Evolutionary conservation across 2,329 filamentous ascomycete genomes (phyloP).

Genomic region (Elsinoe arachidis): DNA sequence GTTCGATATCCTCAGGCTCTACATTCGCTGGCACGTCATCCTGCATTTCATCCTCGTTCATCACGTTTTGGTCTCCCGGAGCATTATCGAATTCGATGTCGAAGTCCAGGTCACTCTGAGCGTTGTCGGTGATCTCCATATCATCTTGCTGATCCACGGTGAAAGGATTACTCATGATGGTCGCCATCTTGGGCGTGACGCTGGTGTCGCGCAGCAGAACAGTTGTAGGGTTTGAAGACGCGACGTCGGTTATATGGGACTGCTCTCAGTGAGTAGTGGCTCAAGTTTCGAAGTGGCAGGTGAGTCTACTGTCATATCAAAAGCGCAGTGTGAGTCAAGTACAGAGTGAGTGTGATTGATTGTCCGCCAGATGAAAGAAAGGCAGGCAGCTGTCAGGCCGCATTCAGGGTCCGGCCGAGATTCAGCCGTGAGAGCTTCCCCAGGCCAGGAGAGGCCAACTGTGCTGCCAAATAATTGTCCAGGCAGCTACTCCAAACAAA

Average conservation of each 20-base stretch:
- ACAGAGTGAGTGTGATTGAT: background rate
- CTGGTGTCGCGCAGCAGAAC: background rate
- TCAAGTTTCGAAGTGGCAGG: background rate
- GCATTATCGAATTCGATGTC: slow-evolving; percentile 53
- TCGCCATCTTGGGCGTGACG: slow-evolving; percentile 14
- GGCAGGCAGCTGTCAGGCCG: slow-evolving; percentile 3
- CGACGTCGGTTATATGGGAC: background rate
- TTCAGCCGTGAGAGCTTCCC: background rate
- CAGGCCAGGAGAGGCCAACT: slow-evolving; percentile 10
- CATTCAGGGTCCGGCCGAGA: background rate
- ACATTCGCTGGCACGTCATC: slow-evolving; percentile 36
- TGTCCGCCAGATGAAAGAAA: background rate
- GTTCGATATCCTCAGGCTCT: slow-evolving; percentile 29
- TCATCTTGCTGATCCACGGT: slow-evolving; percentile 32
- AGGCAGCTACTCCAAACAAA: background rate
- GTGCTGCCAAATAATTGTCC: slow-evolving; percentile 3
- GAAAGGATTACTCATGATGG: slow-evolving; percentile 14
- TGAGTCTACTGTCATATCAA: background rate
- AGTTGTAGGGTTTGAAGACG: background rate
- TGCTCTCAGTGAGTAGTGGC: too few relatives aligned
- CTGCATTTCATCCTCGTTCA: slow-evolving; percentile 49
- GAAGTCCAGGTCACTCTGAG: slow-evolving; percentile 41
- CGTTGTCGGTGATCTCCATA: slow-evolving; percentile 49
- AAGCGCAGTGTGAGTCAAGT: background rate
- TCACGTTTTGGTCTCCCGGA: slow-evolving; percentile 20